Evolutionary conservation across 352 stramenopile species (phyloP).

Genomic region (Thraustochytrium striatum): DNA sequence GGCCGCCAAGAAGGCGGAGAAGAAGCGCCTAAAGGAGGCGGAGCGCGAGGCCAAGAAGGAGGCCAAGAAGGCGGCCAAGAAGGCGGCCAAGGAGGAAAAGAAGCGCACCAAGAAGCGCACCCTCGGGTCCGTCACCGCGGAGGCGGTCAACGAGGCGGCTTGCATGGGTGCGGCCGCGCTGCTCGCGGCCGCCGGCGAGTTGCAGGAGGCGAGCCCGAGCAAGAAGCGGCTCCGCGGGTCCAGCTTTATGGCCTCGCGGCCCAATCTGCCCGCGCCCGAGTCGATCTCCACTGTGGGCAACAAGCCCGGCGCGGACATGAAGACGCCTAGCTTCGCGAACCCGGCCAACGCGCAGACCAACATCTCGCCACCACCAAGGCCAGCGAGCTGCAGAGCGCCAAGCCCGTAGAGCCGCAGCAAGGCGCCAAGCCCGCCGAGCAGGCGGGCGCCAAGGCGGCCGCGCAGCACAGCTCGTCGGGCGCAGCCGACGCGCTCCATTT

Average conservation of each 20-base stretch:
- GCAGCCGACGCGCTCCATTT: too few relatives aligned
- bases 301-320: not conserved
- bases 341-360: not conserved
- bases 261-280: not conserved
- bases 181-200: not conserved
- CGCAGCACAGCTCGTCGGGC: too few relatives aligned
- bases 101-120: not conserved
- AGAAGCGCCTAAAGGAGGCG: not conserved
- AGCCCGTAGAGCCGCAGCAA: too few relatives aligned
- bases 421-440: too few relatives aligned
- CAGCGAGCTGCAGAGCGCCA: too few relatives aligned
- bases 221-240: not conserved
- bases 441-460: too few relatives aligned
- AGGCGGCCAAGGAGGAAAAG: not conserved
- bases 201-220: not conserved
- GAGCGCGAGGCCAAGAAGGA: not conserved
- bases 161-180: not conserved
- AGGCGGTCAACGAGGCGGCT: not conserved
- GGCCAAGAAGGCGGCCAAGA: not conserved
- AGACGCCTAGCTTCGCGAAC: not conserved
- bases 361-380: not conserved
- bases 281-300: conserved; percentile 3
- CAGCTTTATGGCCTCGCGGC: conserved; percentile 38
- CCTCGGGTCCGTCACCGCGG: not conserved
- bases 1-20: not conserved